Base-by-base conservation (phyloP, 768 basidiomycete genomes). In the Brasilioporus rufonigricans region DNA sequence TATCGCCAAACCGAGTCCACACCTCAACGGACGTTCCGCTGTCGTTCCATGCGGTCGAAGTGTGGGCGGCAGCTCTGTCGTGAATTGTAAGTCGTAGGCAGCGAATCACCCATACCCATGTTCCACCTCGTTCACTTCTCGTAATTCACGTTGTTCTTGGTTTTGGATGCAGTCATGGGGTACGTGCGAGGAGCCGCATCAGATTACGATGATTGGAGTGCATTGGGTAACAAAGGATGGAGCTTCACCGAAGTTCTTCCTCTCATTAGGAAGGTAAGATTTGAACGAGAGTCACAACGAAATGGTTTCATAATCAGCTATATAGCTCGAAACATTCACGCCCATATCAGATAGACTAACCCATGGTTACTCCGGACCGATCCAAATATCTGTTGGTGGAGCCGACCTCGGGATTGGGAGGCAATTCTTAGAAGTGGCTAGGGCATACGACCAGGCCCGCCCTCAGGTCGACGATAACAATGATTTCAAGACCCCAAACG, bases 41-140 rank as follows among this genome's bases (percentile, higher is more conserved):
- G 44, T 80, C 35, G 73, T 83, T 5, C 73, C 76, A 0, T 63
- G 71, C 26, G 85, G 80, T 0, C 74, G 79, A 49, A 78, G 76
- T 39, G 61, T 89, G 5, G 86, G 86, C 5, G 86, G 86, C 6
- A 85, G 85, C 1, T 85, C 84, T 0, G 71, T 73, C 49, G 76
- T 87, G 16, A 87, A 86, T 58, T 82, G 84, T 84, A 44, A 48
- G 77, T 62, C 4, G 7, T 23, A 9, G 13, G 5, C 16, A n/a
- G 5, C 16, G 4, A 16, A n/a, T 11, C 24, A 1, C 14, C 5
- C 18, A 1, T 35, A 6, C n/a, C 31, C 12, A 31, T 10, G 32
- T n/a, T n/a, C n/a, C n/a, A n/a, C n/a, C n/a, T n/a, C n/a, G n/a
- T n/a, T n/a, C n/a, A n/a, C n/a, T n/a, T n/a, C n/a, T n/a, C n/a